Conservation (phyloP, 768 basidiomycete species). For the Kwoniella newhampshirensis region DNA sequence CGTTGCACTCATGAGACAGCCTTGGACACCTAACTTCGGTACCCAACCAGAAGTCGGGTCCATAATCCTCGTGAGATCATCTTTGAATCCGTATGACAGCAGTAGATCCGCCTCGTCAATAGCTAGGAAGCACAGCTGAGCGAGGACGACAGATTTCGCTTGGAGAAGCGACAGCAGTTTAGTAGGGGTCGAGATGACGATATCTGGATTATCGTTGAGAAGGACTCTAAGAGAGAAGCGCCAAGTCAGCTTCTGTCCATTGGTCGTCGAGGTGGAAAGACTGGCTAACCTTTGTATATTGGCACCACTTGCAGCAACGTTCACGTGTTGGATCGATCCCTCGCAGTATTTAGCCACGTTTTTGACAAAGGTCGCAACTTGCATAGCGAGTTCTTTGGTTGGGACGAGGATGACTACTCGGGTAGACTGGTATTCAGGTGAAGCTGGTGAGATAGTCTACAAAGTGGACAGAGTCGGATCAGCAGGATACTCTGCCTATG, state of each 20-base stretch:
- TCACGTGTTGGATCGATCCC: conserved; percentile 66
- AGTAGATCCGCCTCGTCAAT: conserved; percentile 98
- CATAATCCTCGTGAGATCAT: conserved; percentile 64
- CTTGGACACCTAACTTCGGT: conserved; percentile 63
- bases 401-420: conserved; percentile 64
- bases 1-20: conserved; percentile 95
- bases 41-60: conserved; percentile 64
- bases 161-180: conserved; percentile 68
- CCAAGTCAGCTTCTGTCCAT: background rate
- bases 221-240: conserved; percentile 54
- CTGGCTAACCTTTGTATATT: conserved; percentile 50
- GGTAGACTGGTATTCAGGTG: conserved; percentile 59
- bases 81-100: conserved; percentile 87
- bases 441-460: conserved; percentile 25
- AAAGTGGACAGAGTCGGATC: background rate
- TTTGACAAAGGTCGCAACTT: conserved; percentile 71
- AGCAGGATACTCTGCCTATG: too few species aligned
- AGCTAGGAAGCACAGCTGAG: conserved; percentile 75
- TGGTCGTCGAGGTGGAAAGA: background rate
- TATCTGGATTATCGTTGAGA: conserved; percentile 71
- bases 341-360: conserved; percentile 73
- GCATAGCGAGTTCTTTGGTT: conserved; percentile 88
- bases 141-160: conserved; percentile 67
- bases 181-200: conserved; percentile 76
- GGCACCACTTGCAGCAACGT: conserved; percentile 66